Evolutionary conservation across 2,329 filamentous ascomycete species (phyloP).

Genomic region (Pyricularia sp.): DNA sequence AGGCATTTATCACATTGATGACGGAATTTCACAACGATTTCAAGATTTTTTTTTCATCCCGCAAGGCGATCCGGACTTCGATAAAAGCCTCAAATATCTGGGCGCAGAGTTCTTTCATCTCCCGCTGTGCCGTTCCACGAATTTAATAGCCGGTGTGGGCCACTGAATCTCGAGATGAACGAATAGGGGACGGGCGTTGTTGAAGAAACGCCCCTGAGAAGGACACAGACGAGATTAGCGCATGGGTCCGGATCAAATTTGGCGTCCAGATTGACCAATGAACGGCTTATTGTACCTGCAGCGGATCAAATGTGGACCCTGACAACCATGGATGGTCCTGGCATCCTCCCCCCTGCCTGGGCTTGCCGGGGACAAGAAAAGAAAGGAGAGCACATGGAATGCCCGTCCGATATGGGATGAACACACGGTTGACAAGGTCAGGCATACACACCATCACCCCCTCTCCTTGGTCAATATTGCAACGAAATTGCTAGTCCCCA

Average conservation of each 20-base stretch:
- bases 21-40: background rate
- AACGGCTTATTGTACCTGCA: background rate
- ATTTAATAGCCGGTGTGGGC: background rate
- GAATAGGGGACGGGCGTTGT: background rate
- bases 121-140: background rate
- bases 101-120: background rate
- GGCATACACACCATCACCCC: background rate
- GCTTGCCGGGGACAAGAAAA: background rate
- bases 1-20: background rate
- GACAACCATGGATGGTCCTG: background rate
- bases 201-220: background rate
- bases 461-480: background rate
- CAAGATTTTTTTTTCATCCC: background rate
- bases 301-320: background rate
- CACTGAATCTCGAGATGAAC: background rate
- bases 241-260: background rate
- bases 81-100: background rate
- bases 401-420: background rate
- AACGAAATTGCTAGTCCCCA: background rate
- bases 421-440: background rate
- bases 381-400: background rate
- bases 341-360: background rate
- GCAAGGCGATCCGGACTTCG: background rate
- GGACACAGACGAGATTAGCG: conserved; percentile 2
- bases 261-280: background rate